These are phyloP conservation scores for Quercus phellos DNA, from an alignment of 331 rosid species.

Conservation along the genomic window DNA sequence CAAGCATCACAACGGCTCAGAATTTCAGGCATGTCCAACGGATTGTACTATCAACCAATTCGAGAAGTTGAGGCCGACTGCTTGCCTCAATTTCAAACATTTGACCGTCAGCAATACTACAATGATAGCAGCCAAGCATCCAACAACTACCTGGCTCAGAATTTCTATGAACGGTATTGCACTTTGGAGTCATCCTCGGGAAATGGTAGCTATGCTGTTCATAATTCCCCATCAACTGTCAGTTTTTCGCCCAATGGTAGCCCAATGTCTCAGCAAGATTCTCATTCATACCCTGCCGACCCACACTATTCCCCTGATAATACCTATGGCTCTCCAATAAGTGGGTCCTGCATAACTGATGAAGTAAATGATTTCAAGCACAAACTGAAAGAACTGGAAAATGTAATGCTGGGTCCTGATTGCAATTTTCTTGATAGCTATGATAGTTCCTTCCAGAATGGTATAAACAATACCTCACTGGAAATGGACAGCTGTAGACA, in stretches of 20 bases:
- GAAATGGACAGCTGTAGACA: constrained; percentile 74
- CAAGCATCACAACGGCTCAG: constrained; percentile 70
- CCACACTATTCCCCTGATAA: constrained; percentile 57
- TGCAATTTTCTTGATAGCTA: constrained; percentile 49
- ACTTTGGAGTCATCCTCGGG: constrained; percentile 84
- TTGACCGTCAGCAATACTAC: constrained; percentile 39
- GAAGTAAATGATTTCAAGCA: constrained; percentile 58
- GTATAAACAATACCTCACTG: constrained; percentile 28
- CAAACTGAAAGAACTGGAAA: constrained; percentile 79
- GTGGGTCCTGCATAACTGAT: constrained; percentile 76
- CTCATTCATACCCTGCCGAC: constrained; percentile 47
- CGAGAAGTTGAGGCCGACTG: constrained; percentile 60
- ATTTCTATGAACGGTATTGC: constrained; percentile 45
- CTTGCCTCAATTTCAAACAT: constrained; percentile 52
- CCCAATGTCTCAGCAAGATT: constrained; percentile 68
- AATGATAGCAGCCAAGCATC: constrained; percentile 42
- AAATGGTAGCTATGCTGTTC: constrained; percentile 28
- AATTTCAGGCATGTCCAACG: constrained; percentile 42
- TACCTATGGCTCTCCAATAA: constrained; percentile 57
- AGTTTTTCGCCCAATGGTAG: constrained; percentile 69
- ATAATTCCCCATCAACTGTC: constrained; percentile 57
- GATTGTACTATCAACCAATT: constrained; percentile 52
- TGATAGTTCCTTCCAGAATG: constrained; percentile 40
- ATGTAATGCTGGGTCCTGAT: constrained; percentile 89
- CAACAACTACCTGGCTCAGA: constrained; percentile 30